phyloP scores from a whole-genome alignment of 768 basidiomycete species.

The Chalciporus piperatus region DNA sequence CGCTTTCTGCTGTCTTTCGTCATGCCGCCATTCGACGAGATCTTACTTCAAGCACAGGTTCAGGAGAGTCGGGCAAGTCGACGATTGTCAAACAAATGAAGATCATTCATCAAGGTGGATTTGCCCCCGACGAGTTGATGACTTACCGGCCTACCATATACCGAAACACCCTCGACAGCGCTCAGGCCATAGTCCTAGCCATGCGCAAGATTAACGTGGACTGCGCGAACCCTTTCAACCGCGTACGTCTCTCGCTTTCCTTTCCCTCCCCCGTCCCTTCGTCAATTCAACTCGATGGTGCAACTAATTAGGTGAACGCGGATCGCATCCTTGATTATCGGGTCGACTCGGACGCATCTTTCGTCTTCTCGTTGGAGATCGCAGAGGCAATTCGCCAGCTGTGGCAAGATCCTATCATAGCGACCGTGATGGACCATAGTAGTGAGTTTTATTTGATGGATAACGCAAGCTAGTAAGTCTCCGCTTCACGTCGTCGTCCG shows the following conservation, averaged over 20 bases:
- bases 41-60: slow-evolving; percentile 49
- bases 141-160: slow-evolving; percentile 77
- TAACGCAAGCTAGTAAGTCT: slow-evolving; percentile 77
- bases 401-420: slow-evolving; percentile 66
- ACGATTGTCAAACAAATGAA: slow-evolving; percentile 99
- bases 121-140: slow-evolving; percentile 71
- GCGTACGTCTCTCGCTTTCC: slow-evolving; percentile 28
- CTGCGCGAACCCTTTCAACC: slow-evolving; percentile 63
- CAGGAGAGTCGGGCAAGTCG: slow-evolving; percentile 91
- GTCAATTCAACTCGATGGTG: slow-evolving; percentile 12
- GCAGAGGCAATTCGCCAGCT: slow-evolving; percentile 66
- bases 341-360: slow-evolving; percentile 38
- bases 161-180: slow-evolving; percentile 85
- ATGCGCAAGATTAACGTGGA: slow-evolving; percentile 86
- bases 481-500: neutral
- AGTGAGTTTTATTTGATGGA: slow-evolving; percentile 94
- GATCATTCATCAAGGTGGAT: slow-evolving; percentile 94
- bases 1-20: too few relatives aligned
- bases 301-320: slow-evolving; percentile 36
- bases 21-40: neutral
- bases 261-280: neutral
- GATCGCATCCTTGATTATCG: slow-evolving; percentile 64
- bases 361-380: slow-evolving; percentile 56
- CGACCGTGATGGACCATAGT: slow-evolving; percentile 50
- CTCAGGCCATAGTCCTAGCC: slow-evolving; percentile 79